phyloP scores from a whole-genome alignment of 2,329 filamentous ascomycete genomes.

The Calonectria hongkongensis region DNA sequence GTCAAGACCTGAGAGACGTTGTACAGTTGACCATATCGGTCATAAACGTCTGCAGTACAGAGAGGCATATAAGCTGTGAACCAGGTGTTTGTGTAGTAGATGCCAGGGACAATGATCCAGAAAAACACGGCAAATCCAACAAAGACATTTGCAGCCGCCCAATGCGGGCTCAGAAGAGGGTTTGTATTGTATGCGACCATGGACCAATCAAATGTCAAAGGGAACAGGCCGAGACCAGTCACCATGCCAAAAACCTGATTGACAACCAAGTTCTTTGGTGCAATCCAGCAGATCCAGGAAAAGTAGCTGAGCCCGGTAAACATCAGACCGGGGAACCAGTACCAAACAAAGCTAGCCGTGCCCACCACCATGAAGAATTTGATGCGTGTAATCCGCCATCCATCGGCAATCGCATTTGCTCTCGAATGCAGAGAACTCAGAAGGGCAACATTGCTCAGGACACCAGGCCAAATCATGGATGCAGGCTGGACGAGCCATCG shows the following conservation, averaged over 20 bases:
- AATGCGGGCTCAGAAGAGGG: conserved; percentile 75
- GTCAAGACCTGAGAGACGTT: conserved; percentile 72
- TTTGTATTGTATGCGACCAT: conserved; percentile 73
- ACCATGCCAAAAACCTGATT: conserved; percentile 80
- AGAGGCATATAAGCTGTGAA: conserved; percentile 33
- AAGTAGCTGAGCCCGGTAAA: conserved; percentile 76
- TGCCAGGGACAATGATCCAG: conserved; percentile 67
- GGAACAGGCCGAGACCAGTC: conserved; percentile 76
- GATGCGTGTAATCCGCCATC: conserved; percentile 76
- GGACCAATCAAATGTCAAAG: conserved; percentile 81
- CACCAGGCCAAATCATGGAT: conserved; percentile 35
- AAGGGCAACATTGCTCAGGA: conserved; percentile 33
- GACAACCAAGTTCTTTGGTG: conserved; percentile 75
- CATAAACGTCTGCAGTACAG: conserved; percentile 65
- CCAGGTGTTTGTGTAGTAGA: conserved; percentile 37
- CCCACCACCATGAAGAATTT: conserved; percentile 74
- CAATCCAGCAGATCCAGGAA: conserved; percentile 77
- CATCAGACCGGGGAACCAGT: conserved; percentile 76
- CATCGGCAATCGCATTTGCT: conserved; percentile 73
- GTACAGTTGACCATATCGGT: conserved; percentile 75
- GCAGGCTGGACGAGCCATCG: conserved; percentile 34
- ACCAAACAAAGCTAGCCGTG: conserved; percentile 71
- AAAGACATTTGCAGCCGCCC: conserved; percentile 76
- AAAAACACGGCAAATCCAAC: conserved; percentile 71
- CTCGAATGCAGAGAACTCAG: conserved; percentile 32